Evolutionary conservation across 805 yeast genomes (phyloP).

Genomic region (Ogataea henricii): DNA sequence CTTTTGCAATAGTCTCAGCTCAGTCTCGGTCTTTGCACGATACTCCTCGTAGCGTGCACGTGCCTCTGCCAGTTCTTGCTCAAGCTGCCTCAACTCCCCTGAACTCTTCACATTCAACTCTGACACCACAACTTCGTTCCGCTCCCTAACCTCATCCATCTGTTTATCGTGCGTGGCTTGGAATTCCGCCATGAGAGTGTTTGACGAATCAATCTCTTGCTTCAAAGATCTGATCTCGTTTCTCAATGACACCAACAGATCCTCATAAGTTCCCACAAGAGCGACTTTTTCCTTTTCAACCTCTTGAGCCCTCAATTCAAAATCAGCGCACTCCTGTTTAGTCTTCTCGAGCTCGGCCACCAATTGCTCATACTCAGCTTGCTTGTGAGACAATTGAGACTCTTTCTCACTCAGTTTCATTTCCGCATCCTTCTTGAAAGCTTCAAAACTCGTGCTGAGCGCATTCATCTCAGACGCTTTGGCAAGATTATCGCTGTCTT

Average conservation of each 20-base stretch:
- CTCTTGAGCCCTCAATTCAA: not conserved
- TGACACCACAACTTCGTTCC: not conserved
- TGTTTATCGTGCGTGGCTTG: conserved; percentile 23
- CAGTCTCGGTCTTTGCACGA: not conserved
- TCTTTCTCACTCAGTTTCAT: not conserved
- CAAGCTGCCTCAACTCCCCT: not conserved
- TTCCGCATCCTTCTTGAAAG: not conserved
- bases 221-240: conserved; percentile 11
- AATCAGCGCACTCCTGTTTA: not conserved
- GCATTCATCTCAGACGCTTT: conserved; percentile 13
- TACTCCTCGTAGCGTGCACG: not conserved
- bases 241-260: not conserved
- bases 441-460: conserved; percentile 10
- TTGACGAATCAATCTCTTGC: conserved; percentile 18
- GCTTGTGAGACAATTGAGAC: not conserved
- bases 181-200: conserved; percentile 19
- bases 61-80: not conserved
- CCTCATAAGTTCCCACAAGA: conserved; percentile 3
- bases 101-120: not conserved
- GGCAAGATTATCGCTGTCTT: conserved; percentile 2
- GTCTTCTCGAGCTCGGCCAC: not conserved
- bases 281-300: not conserved
- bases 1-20: not conserved
- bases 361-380: not conserved
- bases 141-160: conserved; percentile 9